Evolutionary conservation across 108 stramenopile genomes (phyloP), one percentile per base, ranked within the genome.

Genomic region (Pelagomonas calceolata): DNA sequence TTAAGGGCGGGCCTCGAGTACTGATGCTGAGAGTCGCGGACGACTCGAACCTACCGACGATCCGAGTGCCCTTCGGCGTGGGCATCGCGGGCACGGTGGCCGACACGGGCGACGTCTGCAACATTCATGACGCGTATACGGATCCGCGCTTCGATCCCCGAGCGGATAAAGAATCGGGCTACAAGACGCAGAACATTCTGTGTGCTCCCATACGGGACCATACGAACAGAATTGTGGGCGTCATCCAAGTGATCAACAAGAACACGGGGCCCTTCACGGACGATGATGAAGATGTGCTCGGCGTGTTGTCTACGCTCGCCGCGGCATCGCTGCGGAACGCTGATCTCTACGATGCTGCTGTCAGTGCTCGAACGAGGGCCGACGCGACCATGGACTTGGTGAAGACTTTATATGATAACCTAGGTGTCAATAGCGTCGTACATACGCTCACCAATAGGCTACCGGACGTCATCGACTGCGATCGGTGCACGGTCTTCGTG

Each of bases 401-500:
- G 36, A 36, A 36, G 32, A 82, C 82, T 34, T 68, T 85, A 66
- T 76, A 85, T 44, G 73, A 75, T 45, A 44, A 80, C 65, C 30
- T 85, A 64, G 86, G 86, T 39, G 75, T 83, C 21, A 82, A 82
- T 69, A 73, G 76, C 51, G 67, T 87, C 34, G 74, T 87, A 18
- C 85, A 81, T 69, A 84, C 85, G 26, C 84, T 87, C 35, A 72
- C 81, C 15, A 68, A 75, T 32, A 65, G 73, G 4, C 67, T 75
- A 0, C 79, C 83, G 44, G 30, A 72, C 26, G 81, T 87, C 35
- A 84, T 84, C 43, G 83, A 83, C 34, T 85, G 85, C 4, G 81
- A 87, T 32, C 69, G 85, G 15, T 86, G 86, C 74, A 86, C 86
- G 32, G 69, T 84, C 26, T 87, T 78, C 66, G 37, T 87, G 0